A percentile compares a stretch with the other conserved stretches of the same genome.
phyloP scores from a whole-genome alignment of 371 early-diverging fungal species.

The Phascolomyces articulosus region DNA sequence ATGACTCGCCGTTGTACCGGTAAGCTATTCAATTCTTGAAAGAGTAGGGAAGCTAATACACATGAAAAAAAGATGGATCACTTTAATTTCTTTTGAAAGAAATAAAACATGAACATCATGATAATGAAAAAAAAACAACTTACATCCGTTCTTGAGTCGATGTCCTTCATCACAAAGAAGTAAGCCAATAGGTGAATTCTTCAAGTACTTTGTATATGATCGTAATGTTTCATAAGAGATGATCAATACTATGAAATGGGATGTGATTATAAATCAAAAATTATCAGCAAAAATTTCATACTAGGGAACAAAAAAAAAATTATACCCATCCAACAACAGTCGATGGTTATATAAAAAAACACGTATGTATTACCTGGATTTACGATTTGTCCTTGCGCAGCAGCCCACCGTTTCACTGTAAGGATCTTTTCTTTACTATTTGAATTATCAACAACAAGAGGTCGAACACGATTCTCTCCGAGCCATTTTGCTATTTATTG shows the following conservation, averaged over 20 bases:
- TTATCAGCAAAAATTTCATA: background rate
- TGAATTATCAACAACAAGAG: constrained; percentile 85
- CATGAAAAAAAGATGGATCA: no score
- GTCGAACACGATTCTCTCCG: constrained; percentile 78
- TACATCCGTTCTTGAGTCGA: constrained; percentile 89
- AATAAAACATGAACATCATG: no score
- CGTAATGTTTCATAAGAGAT: constrained; percentile 96
- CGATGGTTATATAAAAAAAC: no score
- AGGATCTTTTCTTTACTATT: constrained; percentile 87
- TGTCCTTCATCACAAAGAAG: constrained; percentile 98
- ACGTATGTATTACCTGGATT: constrained; percentile 68
- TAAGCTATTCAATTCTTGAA: constrained; percentile 82
- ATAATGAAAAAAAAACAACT: background rate
- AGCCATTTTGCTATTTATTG: constrained; percentile 83
- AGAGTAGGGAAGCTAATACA: constrained; percentile 86
- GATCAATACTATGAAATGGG: constrained; percentile 70
- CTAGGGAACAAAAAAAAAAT: no score
- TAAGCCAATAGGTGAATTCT: constrained; percentile 87
- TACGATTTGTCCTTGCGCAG: constrained; percentile 81
- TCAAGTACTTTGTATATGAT: constrained; percentile 73
- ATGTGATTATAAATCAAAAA: background rate
- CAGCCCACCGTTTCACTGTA: constrained; percentile 78
- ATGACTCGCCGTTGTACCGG: constrained; percentile 89
- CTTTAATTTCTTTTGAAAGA: no score
- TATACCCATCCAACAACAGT: no score